Evolutionary conservation across 2,329 filamentous ascomycete species (phyloP), one percentile per base, ranked within the genome.

Genomic region (Colletotrichum gigasporum): DNA sequence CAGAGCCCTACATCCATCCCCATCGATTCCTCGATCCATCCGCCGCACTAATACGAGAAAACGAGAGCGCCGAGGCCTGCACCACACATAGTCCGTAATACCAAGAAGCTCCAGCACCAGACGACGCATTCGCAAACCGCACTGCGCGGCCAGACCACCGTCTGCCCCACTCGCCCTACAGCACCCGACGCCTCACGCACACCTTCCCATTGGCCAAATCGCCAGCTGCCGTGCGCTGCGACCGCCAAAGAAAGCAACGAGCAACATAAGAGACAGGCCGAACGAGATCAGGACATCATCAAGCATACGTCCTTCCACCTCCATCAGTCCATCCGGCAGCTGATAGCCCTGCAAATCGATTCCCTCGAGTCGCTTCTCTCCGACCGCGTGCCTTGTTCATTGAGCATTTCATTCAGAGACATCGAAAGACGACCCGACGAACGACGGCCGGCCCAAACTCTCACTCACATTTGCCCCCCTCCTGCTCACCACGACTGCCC

Each of bases 1-100:
- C 44, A 20, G 7, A n/a, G 30, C 47, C 30, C 47, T 51, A 35
- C 32, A 37, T 7, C n/a, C 34, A 56, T 56, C 53, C 30, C 61
- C 41, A 47, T 55, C 56, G 44, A 58, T 58, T 24, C 54, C 18
- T 55, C 41, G n/a, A n/a, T n/a, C 47, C 48, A 55, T 45, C 32
- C 39, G 41, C 47, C 28, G 42, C 56, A 64, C 41, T 32, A 54
- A 61, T 37, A 64, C 48, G 48, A 64, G 48, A 50, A 50, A 26
- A 54, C 28, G 34, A 50, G 22, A 26, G 30, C 10, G 53, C 53
- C 42, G 28, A 62, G 50, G 47, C 41, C 50, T 61, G 50, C 32
- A 24, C 45, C 18, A 47, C 56, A 34, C 16, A 44, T 37, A 44
- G 47, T 55, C 48, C 41, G 50, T 34, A 63, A 39, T 44, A 63